Base-by-base conservation (phyloP, 106 monocot genomes). In the Dendrobium catenatum region DNA sequence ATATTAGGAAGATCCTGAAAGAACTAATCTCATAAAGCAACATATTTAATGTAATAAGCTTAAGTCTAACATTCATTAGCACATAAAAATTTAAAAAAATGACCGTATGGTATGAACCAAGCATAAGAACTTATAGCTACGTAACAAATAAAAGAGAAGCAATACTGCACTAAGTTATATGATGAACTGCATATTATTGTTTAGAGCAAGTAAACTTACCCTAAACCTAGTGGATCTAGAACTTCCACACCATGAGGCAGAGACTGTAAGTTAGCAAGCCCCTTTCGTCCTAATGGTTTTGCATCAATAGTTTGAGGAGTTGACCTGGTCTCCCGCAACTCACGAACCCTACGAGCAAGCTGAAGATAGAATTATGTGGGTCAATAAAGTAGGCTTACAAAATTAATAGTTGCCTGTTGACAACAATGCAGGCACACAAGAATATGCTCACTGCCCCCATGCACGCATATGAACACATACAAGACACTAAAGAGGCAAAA, bases 331-430 rank as follows among this genome's bases (percentile, higher is more conserved):
- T 99, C 99, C 73, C 99, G 89, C 95, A 95, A 91, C 82, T 99
- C 99, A 78, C 99, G 91, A 76, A 99, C 99, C 75, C 91, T 93
- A 6, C 99, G 89, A 87, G 88, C 88, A 84, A 99, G 93, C 99
- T 99, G 86, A 80, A 81, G 80, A 75, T 42, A 73, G 82, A 84
- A 54, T 29, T 9, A 79, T 77, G 19, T n/a, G 13, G 43, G 59
- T 78, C 42, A 76, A 51, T 24, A 15, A 49, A 26, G 49, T 5
- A 27, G 17, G 15, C 26, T 76, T 42, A 48, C 76, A 16, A 76
- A 76, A 3, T 51, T 76, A 76, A 26, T 26, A 48, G 29, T 47
- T 18, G 4, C 19, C 64, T 64, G 4, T 7, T 19, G 64, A 64
- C 22, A 64, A 64, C 64, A 6, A 64, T 64, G 64, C 64, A 64